Conservation (phyloP, 73 alveolate species). For the Urostyla sp. region DNA sequence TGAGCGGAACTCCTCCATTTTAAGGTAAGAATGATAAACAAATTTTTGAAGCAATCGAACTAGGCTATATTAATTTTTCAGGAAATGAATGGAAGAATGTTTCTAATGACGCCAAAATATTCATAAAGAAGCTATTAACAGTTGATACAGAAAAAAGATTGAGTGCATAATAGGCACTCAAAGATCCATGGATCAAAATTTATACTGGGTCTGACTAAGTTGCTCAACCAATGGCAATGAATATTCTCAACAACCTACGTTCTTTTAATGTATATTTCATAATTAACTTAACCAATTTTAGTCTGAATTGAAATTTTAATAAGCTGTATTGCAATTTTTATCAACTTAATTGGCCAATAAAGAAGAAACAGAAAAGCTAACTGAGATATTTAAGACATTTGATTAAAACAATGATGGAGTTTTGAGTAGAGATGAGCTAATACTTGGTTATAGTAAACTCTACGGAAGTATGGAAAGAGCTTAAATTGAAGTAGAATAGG, state of each 20-base stretch:
- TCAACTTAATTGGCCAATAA: slow-evolving; percentile 70
- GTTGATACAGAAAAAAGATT: slow-evolving; percentile 7
- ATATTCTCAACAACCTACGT: slow-evolving; percentile 25
- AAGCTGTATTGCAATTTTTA: slow-evolving; percentile 77
- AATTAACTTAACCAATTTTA: neutral
- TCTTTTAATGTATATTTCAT: neutral
- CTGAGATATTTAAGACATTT: slow-evolving; percentile 76
- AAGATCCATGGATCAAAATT: slow-evolving; percentile 59
- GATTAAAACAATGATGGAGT: slow-evolving; percentile 89
- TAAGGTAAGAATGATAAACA: slow-evolving; percentile 36
- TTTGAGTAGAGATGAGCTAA: slow-evolving; percentile 78
- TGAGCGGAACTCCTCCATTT: slow-evolving; percentile 65
- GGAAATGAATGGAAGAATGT: slow-evolving; percentile 68
- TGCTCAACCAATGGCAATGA: slow-evolving; percentile 48
- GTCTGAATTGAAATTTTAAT: slow-evolving; percentile 67
- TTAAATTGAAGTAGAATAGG: slow-evolving; percentile 41
- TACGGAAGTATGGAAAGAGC: slow-evolving; percentile 49
- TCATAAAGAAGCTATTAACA: slow-evolving; percentile 49
- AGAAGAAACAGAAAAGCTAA: slow-evolving; percentile 71
- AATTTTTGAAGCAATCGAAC: slow-evolving; percentile 12
- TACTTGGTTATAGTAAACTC: slow-evolving; percentile 61
- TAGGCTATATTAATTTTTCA: slow-evolving; percentile 36
- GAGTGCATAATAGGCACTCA: slow-evolving; percentile 45
- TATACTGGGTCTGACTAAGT: slow-evolving; percentile 18
- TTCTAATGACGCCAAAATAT: slow-evolving; percentile 60